phyloP scores from a whole-genome alignment of 176 grass and related monocot genomes.

The Tillandsia leiboldiana region DNA sequence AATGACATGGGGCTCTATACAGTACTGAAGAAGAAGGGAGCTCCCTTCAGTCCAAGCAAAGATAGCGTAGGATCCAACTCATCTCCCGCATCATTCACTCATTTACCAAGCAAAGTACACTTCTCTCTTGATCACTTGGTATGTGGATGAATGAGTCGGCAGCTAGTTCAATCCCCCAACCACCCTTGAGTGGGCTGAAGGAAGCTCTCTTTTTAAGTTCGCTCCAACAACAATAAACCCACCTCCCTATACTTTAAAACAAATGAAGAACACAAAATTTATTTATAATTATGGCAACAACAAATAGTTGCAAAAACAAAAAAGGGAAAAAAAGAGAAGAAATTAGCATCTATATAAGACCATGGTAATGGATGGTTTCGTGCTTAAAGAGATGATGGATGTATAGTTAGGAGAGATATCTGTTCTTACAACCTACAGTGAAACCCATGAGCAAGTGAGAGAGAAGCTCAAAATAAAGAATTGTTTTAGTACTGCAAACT shows the following conservation, averaged over 20 bases:
- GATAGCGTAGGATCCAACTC: slow-evolving; percentile 52
- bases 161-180: slow-evolving; percentile 68
- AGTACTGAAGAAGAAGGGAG: slow-evolving; percentile 45
- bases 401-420: too few species aligned
- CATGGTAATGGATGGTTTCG: too few species aligned
- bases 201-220: slow-evolving; percentile 55
- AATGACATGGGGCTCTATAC: not conserved
- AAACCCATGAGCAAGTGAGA: too few species aligned
- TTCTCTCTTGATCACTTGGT: slow-evolving; percentile 28
- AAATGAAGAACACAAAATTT: slow-evolving; percentile 10
- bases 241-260: slow-evolving; percentile 10
- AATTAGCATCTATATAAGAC: not conserved
- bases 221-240: not conserved
- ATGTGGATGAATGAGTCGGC: slow-evolving; percentile 95
- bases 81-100: slow-evolving; percentile 97
- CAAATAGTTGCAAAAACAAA: not conserved
- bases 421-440: too few species aligned
- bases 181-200: slow-evolving; percentile 80
- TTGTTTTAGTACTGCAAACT: too few species aligned
- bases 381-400: too few species aligned
- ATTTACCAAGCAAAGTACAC: slow-evolving; percentile 50
- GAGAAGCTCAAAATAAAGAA: too few species aligned
- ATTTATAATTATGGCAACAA: not conserved
- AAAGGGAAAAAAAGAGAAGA: not conserved
- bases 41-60: slow-evolving; percentile 98